Conservation (phyloP, 1,284 basidiomycete genomes). For the Malassezia pachydermatis region DNA sequence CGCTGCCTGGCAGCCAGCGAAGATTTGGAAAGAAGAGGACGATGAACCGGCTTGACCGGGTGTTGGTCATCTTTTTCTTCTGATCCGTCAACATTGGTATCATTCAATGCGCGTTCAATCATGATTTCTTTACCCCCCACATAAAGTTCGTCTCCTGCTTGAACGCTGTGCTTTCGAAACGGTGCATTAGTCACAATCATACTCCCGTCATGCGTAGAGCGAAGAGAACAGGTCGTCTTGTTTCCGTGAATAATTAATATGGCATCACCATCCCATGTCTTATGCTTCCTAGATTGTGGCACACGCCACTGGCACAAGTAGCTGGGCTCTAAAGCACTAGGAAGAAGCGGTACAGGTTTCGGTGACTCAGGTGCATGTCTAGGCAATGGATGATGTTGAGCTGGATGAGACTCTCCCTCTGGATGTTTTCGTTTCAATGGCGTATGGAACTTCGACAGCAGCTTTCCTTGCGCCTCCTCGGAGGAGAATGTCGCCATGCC, state of each 20-base stretch:
- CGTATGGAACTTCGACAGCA: slow-evolving; percentile 13
- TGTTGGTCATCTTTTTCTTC: no score
- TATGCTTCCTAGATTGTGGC: slow-evolving; percentile 67
- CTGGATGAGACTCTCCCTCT: background rate
- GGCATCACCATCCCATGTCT: slow-evolving; percentile 66
- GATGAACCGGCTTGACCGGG: no score
- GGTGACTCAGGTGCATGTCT: background rate
- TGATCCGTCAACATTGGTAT: background rate
- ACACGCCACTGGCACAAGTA: slow-evolving; percentile 53
- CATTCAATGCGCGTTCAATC: slow-evolving; percentile 6
- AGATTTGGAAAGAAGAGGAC: background rate
- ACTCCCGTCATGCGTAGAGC: slow-evolving; percentile 30
- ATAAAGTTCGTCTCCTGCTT: slow-evolving; percentile 16
- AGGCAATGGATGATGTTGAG: background rate
- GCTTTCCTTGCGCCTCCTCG: slow-evolving; percentile 13
- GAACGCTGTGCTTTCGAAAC: slow-evolving; percentile 4
- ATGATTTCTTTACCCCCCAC: slow-evolving; percentile 19
- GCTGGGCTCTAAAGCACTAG: slow-evolving; percentile 24
- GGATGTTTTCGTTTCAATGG: slow-evolving; percentile 9
- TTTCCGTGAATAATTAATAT: slow-evolving; percentile 34
- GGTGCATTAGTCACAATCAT: slow-evolving; percentile 18
- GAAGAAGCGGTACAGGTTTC: slow-evolving; percentile 9
- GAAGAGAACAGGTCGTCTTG: slow-evolving; percentile 26
- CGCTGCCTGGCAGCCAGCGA: background rate
- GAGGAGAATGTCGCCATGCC: slow-evolving; percentile 14